Evolutionary conservation across 305 asterid species (phyloP), one percentile per base, ranked within the genome.

Genomic region (Lippia alba): DNA sequence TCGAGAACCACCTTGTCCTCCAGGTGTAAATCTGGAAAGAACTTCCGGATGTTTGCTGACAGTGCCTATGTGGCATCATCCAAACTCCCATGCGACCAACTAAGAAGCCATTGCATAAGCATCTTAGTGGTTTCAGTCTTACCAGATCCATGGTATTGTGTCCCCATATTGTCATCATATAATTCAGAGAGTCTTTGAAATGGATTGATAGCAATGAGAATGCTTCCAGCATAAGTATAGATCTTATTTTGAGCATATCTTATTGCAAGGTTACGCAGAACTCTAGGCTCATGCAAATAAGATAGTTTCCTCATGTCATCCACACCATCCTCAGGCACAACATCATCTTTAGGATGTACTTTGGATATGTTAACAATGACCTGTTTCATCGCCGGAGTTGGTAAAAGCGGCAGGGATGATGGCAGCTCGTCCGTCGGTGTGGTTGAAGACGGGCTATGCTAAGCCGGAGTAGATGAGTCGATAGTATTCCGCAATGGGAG

Each of bases 251-350:
- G 83, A 73, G 81, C 83, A 76, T 88, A 88, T 86, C 96, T 80
- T 44, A 73, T 24, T 40, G 84, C 75, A 83, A 88, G 75, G 74
- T 88, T 88, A 60, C 84, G 86, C 77, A 86, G 81, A 45, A 88
- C 92, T 55, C 92, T 92, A n/a, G 95, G 92, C 76, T 88, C 95
- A 39, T 88, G 92, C 84, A 88, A 77, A 78, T 88, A 86, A 40
- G 95, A 81, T 39, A 88, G 79, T 72, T 86, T 84, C 61, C 92
- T 88, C 95, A 88, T 88, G 85, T 88, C 94, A 69, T 86, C 91
- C 8, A 88, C 82, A 64, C 94, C 94, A 10, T 74, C 87, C 14
- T 74, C 74, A 75, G 90, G 82, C 39, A 83, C 80, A 44, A 84
- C 96, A 72, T 76, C 86, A 36, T 86, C 96, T 80, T 88, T 86